Percentiles rank a stretch among this genome's conserved stretches.
Conservation (phyloP, 495 filamentous ascomycete genomes). For the Penicillium chermesinum region DNA sequence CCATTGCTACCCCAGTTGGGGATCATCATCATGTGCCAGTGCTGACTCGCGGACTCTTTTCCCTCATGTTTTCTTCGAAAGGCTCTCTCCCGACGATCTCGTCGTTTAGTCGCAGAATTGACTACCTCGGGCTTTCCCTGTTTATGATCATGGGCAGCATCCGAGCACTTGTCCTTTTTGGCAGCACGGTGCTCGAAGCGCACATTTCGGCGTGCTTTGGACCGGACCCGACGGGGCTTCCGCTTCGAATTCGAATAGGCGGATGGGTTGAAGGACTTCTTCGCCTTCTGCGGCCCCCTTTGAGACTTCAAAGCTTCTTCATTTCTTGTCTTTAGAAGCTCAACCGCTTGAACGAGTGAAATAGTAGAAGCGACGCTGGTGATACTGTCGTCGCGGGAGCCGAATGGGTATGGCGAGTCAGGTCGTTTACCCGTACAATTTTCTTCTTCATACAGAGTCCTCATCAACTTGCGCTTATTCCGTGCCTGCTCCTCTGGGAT, state of each 20-base stretch:
- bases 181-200: conserved; percentile 5
- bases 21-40: conserved; percentile 20
- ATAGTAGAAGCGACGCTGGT: conserved; percentile 1
- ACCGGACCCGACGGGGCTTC: neutral
- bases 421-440: neutral
- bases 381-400: neutral
- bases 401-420: neutral
- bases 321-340: neutral
- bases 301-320: neutral
- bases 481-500: neutral
- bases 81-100: conserved; percentile 19
- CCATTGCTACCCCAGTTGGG: conserved; percentile 10
- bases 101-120: conserved; percentile 25
- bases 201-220: neutral
- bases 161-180: neutral
- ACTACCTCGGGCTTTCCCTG: neutral
- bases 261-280: neutral
- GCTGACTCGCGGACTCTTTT: conserved; percentile 11
- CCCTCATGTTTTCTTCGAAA: neutral
- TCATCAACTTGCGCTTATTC: neutral
- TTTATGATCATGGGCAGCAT: neutral
- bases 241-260: neutral
- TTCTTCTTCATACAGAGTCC: neutral
- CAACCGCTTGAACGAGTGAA: neutral
- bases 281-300: neutral